Conservation (phyloP, 1,284 basidiomycete species). For the Sporisorium exsertum region DNA sequence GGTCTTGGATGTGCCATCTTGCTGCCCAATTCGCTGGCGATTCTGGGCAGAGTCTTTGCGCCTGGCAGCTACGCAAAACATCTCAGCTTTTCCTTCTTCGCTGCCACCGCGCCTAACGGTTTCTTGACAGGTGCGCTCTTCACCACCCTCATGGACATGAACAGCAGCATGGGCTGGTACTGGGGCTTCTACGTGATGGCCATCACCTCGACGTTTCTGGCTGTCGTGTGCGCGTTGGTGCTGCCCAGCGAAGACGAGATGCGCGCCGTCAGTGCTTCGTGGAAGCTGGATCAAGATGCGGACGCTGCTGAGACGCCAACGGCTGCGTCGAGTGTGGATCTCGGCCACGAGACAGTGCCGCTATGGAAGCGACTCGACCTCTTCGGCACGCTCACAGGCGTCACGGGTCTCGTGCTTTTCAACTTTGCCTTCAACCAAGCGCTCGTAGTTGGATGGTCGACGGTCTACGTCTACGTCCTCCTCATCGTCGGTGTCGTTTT, state of each 20-base stretch:
- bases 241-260: conserved; percentile 50
- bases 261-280: conserved; percentile 27
- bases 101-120: conserved; percentile 56
- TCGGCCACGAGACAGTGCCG: neutral
- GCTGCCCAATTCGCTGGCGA: conserved; percentile 55
- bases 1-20: conserved; percentile 54
- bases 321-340: neutral
- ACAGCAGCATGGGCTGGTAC: conserved; percentile 35
- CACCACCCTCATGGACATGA: conserved; percentile 32
- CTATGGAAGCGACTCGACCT: conserved; percentile 42
- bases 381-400: conserved; percentile 51
- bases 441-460: conserved; percentile 55
- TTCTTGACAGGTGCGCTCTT: conserved; percentile 56
- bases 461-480: conserved; percentile 48
- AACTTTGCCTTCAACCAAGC: conserved; percentile 61
- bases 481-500: conserved; percentile 55
- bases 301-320: neutral
- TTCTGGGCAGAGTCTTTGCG: conserved; percentile 50
- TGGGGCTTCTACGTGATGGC: conserved; percentile 57
- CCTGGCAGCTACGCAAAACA: conserved; percentile 42
- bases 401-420: conserved; percentile 52
- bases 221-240: conserved; percentile 21
- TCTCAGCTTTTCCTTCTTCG: conserved; percentile 51
- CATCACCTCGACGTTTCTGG: conserved; percentile 35
- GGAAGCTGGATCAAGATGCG: conserved; percentile 15